These are phyloP conservation scores for Picochlorum sp. DNA, from an alignment of 139 green algal genomes.

Conservation along the genomic window DNA sequence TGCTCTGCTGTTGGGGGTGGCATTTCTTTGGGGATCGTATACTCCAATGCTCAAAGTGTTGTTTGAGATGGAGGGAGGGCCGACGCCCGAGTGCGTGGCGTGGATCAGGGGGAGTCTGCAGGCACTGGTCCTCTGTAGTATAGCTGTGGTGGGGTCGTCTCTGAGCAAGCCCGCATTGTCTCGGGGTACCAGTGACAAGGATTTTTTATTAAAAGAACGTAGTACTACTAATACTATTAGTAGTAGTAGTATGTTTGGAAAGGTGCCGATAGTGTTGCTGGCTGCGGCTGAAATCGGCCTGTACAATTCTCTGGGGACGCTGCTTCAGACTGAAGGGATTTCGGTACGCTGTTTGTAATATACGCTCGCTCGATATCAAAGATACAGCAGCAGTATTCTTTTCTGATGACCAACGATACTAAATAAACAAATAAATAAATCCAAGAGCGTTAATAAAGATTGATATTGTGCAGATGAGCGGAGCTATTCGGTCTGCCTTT, in stretches of 20 bases:
- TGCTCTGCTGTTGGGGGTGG: slow-evolving; percentile 6
- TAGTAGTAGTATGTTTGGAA: too few species aligned
- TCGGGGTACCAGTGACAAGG: too few species aligned
- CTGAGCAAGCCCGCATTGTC: neutral
- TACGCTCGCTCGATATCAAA: too few species aligned
- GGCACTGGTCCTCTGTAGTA: neutral
- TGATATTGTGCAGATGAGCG: too few species aligned
- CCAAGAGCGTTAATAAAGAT: too few species aligned
- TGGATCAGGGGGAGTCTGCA: slow-evolving; percentile 15
- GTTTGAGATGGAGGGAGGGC: slow-evolving; percentile 1
- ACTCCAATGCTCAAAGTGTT: slow-evolving; percentile 12
- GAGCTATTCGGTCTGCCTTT: slow-evolving; percentile 22
- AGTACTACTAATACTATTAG: too few species aligned
- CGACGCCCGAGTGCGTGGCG: slow-evolving; percentile 7
- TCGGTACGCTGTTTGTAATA: too few species aligned
- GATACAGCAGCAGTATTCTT: too few species aligned
- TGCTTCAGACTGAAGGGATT: slow-evolving; percentile 25
- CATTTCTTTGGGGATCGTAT: slow-evolving; percentile 16
- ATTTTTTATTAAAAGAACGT: too few species aligned
- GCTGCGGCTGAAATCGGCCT: neutral
- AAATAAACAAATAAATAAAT: too few species aligned
- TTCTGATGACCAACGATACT: too few species aligned
- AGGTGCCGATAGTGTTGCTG: neutral
- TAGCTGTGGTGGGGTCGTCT: neutral
- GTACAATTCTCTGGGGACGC: slow-evolving; percentile 4